Conservation (phyloP, 2,329 filamentous ascomycete genomes). For the Sporothrix pallida region DNA sequence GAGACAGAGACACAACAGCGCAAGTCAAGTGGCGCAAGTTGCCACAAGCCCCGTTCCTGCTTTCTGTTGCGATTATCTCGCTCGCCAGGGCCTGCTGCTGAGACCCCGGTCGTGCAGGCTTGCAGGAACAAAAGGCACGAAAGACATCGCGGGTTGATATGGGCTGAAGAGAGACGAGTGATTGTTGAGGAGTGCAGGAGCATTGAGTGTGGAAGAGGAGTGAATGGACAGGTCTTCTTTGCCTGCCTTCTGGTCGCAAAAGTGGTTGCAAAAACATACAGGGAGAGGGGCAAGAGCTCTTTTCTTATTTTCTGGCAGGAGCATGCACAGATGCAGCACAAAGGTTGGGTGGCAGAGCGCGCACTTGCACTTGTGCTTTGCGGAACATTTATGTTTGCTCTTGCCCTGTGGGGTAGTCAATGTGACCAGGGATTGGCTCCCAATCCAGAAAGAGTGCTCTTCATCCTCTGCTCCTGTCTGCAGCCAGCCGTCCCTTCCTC, state of each 20-base stretch:
- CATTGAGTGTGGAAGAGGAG: neutral
- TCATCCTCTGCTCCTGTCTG: conserved; percentile 22
- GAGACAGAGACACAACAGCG: conserved; percentile 17
- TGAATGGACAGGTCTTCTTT: neutral
- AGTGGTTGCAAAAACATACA: conserved; percentile 4
- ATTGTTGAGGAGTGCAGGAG: neutral
- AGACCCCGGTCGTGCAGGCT: neutral
- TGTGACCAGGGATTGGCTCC: conserved; percentile 11
- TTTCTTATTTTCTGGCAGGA: conserved; percentile 10
- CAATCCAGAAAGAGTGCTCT: neutral
- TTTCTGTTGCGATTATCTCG: conserved; percentile 15
- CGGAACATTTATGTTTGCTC: conserved; percentile 26
- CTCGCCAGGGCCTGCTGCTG: neutral
- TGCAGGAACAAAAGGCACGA: neutral
- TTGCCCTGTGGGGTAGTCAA: conserved; percentile 32
- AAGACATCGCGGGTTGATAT: neutral
- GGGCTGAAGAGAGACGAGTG: conserved; percentile 16
- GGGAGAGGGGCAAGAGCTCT: conserved; percentile 17
- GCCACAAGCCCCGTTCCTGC: conserved; percentile 15
- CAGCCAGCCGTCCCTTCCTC: conserved; percentile 29
- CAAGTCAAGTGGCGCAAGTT: conserved; percentile 2
- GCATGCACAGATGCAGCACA: conserved; percentile 25
- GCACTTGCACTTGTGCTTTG: neutral
- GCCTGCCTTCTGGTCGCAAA: conserved; percentile 21
- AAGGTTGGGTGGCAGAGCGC: conserved; percentile 19